These are phyloP conservation scores for Neurospora discreta DNA, from an alignment of 495 filamentous ascomycete species.

Conservation along the genomic window DNA sequence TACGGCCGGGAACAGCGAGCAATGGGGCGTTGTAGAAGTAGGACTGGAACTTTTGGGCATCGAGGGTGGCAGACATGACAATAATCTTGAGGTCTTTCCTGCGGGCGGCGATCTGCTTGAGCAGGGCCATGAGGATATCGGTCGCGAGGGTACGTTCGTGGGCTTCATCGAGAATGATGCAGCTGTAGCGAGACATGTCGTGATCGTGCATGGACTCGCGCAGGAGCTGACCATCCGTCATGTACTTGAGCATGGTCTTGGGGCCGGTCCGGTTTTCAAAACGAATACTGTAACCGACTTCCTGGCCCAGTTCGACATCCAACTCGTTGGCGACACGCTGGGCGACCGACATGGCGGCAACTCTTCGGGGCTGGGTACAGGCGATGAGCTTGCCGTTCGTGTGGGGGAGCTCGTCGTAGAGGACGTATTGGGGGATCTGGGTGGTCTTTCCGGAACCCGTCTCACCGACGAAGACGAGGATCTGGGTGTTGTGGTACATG, in stretches of 20 bases:
- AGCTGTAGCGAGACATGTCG: conserved; percentile 82
- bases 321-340: conserved; percentile 96
- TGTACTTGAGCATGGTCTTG: conserved; percentile 95
- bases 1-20: conserved; percentile 88
- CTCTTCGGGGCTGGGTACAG: conserved; percentile 95
- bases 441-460: conserved; percentile 99
- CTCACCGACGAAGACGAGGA: conserved; percentile 97
- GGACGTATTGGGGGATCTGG: conserved; percentile 95
- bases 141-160: conserved; percentile 94
- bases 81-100: conserved; percentile 88
- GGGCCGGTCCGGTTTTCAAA: conserved; percentile 91
- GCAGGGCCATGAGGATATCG: conserved; percentile 88
- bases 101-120: conserved; percentile 73
- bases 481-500: conserved; percentile 84
- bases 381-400: conserved; percentile 76
- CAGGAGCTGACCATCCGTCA: conserved; percentile 99
- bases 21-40: conserved; percentile 94
- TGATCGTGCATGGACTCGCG: conserved; percentile 97
- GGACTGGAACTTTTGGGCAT: conserved; percentile 95
- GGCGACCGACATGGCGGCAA: conserved; percentile 97
- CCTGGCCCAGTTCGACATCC: conserved; percentile 86
- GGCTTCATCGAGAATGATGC: conserved; percentile 96
- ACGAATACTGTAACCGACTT: conserved; percentile 97
- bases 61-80: conserved; percentile 96
- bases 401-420: conserved; percentile 93